These are phyloP conservation scores for Ceratobasidium sp. DNA, from an alignment of 1,284 basidiomycete species.

Conservation along the genomic window DNA sequence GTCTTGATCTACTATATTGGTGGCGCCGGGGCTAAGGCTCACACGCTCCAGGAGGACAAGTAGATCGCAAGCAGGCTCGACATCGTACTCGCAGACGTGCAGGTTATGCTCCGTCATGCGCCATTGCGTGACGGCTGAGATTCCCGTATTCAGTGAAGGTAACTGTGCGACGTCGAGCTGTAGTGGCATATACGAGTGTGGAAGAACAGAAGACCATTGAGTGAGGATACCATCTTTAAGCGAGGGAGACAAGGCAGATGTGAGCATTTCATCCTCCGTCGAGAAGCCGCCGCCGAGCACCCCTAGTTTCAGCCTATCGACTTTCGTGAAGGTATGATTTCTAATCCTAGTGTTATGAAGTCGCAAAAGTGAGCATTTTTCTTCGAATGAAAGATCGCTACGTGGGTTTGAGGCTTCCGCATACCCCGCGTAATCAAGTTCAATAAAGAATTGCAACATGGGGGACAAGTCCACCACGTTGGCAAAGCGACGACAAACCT, in stretches of 20 bases:
- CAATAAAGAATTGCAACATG: slow-evolving; percentile 9
- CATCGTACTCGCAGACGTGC: slow-evolving; percentile 13
- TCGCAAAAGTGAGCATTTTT: slow-evolving; percentile 5
- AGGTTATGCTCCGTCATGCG: not conserved
- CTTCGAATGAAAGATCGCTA: slow-evolving; percentile 12
- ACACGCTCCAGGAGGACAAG: slow-evolving; percentile 25
- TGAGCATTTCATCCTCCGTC: not conserved
- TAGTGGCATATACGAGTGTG: slow-evolving; percentile 8
- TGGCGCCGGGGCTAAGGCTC: not conserved
- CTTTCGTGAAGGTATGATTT: not conserved
- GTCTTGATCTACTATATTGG: not conserved
- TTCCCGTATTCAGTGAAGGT: slow-evolving; percentile 30
- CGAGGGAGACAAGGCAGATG: not conserved
- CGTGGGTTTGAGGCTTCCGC: slow-evolving; percentile 7
- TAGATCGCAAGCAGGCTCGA: slow-evolving; percentile 38
- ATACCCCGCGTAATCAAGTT: slow-evolving; percentile 22
- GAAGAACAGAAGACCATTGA: slow-evolving; percentile 1
- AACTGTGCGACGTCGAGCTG: slow-evolving; percentile 32
- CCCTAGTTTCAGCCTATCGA: slow-evolving; percentile 10
- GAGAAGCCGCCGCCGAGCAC: slow-evolving; percentile 2
- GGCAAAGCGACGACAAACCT: slow-evolving; percentile 8
- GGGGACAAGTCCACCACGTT: not conserved
- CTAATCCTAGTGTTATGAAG: not conserved
- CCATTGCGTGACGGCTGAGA: slow-evolving; percentile 15
- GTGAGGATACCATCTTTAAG: slow-evolving; percentile 7